A percentile compares a stretch with the other conserved stretches of the same genome.
phyloP scores from a whole-genome alignment of 495 filamentous ascomycete genomes.

The Peziza echinospora region DNA sequence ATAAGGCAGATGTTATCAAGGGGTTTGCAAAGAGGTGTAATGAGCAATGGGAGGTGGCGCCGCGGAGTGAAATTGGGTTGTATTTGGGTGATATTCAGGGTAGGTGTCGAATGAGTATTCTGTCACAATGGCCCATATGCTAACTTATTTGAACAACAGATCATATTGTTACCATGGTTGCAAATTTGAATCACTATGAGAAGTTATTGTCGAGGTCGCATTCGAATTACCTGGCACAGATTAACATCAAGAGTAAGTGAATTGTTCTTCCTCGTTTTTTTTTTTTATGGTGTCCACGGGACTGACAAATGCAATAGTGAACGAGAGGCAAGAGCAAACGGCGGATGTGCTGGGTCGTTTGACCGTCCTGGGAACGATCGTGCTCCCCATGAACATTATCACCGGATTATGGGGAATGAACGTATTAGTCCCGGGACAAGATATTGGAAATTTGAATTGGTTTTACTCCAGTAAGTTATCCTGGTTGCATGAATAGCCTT shows the following conservation, averaged over 20 bases:
- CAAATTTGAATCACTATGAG: conserved; percentile 82
- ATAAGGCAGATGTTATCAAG: conserved; percentile 90
- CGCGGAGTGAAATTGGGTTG: conserved; percentile 82
- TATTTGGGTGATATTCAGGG: conserved; percentile 89
- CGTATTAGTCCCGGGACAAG: conserved; percentile 52
- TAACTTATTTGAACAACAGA: conserved; percentile 32
- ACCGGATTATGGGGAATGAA: conserved; percentile 98
- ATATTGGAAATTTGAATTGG: conserved; percentile 35
- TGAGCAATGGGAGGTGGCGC: conserved; percentile 82
- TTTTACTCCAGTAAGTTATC: conserved; percentile 51
- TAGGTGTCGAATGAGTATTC: too few relatives aligned
- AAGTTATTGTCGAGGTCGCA: conserved; percentile 94
- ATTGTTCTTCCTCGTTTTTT: too few relatives aligned
- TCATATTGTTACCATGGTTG: conserved; percentile 98
- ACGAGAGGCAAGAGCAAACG: conserved; percentile 67
- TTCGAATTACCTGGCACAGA: conserved; percentile 85
- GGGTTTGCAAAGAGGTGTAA: conserved; percentile 98
- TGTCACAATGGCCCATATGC: too few relatives aligned
- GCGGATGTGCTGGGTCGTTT: conserved; percentile 77
- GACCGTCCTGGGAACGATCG: conserved; percentile 81
- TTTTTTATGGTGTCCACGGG: conserved; percentile 54
- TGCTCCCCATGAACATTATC: conserved; percentile 91
- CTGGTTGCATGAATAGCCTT: conserved; percentile 42
- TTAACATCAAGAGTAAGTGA: conserved; percentile 59
- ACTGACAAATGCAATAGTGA: too few relatives aligned